Evolutionary conservation across 345 rosid species (phyloP), one percentile per base, ranked within the genome.

Genomic region (Hevea brasiliensis): DNA sequence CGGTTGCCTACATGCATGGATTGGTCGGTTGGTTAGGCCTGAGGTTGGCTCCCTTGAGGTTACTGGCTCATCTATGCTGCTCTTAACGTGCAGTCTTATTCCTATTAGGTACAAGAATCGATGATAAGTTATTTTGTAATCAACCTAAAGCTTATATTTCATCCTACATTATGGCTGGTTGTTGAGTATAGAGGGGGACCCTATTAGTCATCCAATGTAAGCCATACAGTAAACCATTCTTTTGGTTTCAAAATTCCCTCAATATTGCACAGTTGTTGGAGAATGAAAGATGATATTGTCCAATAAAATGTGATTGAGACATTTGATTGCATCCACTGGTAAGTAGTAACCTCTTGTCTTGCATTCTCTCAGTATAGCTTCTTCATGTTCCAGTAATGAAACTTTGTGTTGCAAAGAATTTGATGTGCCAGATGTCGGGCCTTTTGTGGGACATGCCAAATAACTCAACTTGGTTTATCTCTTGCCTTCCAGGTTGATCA

Each of bases 401-500:
- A 15, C 15, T 42, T 17, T 35, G 10, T 37, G 40, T 1, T 68
- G 27, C 47, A 24, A 32, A 29, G 35, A 17, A 17, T 53, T n/a
- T 56, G 47, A 60, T 13, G 18, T 48, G 7, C 45, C 59, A 17
- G 0, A 61, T 44, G 6, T 32, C 44, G 57, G 60, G 55, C 60
- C 20, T 29, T 60, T 12, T 32, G 26, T 44, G 65, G 53, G 47
- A 44, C 44, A 50, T 18, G 53, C 65, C 35, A 32, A 56, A 24
- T 72, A 67, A 32, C 17, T 50, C 8, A 53, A 37, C 26, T 27
- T n/a, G 17, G 51, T 64, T 77, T 48, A 21, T 70, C 65, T 75
- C 21, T 71, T 70, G 63, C 53, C n/a, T 75, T 67, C 59, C 89
- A 95, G 99, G 88, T 80, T 92, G 78, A 79, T 95, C 76, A 95